phyloP scores from a whole-genome alignment of 306 rosid genomes.

The Betula pendula region DNA sequence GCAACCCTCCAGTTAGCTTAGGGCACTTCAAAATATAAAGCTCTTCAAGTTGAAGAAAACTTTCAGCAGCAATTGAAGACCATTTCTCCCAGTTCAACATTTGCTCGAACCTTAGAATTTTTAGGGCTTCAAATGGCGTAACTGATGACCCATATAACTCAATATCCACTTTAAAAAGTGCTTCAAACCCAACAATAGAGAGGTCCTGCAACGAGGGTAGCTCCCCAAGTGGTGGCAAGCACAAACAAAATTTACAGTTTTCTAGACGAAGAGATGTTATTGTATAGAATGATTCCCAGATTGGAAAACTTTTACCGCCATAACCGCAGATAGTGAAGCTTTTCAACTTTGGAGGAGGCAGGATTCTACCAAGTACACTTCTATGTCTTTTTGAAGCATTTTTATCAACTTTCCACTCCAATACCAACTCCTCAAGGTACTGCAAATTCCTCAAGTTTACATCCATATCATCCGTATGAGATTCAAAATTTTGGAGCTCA shows the following conservation, averaged over 20 bases:
- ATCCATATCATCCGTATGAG: conserved; percentile 5
- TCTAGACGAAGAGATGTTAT: background rate
- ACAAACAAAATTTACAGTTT: background rate
- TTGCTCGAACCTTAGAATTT: background rate
- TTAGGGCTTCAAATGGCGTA: background rate
- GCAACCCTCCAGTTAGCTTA: no score
- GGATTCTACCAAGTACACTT: conserved; percentile 26
- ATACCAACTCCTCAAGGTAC: background rate
- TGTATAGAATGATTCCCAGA: conserved; percentile 26
- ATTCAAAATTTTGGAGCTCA: conserved; percentile 13
- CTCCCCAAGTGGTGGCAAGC: conserved; percentile 1
- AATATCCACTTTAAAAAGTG: background rate
- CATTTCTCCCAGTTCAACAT: conserved; percentile 17
- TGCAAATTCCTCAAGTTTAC: conserved; percentile 1
- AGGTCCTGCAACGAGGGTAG: conserved; percentile 23
- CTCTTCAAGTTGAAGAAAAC: background rate
- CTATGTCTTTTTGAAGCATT: background rate
- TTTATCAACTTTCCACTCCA: conserved; percentile 10
- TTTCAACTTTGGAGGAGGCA: conserved; percentile 20
- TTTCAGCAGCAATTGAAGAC: background rate
- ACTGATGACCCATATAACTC: background rate
- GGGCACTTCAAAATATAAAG: background rate
- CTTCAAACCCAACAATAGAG: conserved; percentile 5
- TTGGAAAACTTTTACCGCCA: conserved; percentile 8
- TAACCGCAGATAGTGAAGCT: background rate